A percentile compares a stretch with the other conserved stretches of the same genome.
Conservation (phyloP, 257 asterid species). For the Scutellaria galericulata region DNA sequence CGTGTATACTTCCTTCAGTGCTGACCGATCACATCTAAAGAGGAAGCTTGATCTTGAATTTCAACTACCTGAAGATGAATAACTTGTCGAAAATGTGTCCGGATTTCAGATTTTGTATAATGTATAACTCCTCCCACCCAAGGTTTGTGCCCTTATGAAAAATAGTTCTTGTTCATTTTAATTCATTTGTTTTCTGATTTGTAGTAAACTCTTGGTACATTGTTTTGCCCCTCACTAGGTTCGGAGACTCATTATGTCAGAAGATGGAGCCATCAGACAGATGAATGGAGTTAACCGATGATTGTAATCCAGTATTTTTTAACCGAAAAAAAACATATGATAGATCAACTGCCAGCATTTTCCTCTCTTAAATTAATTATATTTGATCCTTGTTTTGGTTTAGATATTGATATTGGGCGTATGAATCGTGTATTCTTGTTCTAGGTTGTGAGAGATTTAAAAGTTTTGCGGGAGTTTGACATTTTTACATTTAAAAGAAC, state of each 20-base stretch:
- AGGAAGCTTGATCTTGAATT: conserved; percentile 95
- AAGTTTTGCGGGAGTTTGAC: conserved; percentile 28
- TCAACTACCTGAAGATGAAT: conserved; percentile 76
- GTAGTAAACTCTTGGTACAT: not conserved
- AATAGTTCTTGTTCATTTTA: not conserved
- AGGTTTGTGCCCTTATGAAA: conserved; percentile 36
- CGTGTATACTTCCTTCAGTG: conserved; percentile 53
- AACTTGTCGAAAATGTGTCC: conserved; percentile 31
- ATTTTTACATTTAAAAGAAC: conserved; percentile 11
- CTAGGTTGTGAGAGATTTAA: conserved; percentile 31
- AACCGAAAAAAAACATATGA: conserved; percentile 14
- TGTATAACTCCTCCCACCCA: conserved; percentile 30
- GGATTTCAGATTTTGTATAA: conserved; percentile 24
- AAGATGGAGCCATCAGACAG: conserved; percentile 25
- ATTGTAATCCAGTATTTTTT: conserved; percentile 27
- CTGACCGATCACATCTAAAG: conserved; percentile 93
- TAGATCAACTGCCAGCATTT: conserved; percentile 4
- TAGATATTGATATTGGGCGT: not conserved
- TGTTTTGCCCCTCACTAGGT: conserved; percentile 22
- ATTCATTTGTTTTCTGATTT: conserved; percentile 1
- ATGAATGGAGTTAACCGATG: conserved; percentile 31
- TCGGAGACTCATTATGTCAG: conserved; percentile 27
- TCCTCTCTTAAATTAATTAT: conserved; percentile 19
- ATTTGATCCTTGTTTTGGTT: conserved; percentile 25
- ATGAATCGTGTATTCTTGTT: conserved; percentile 32